Base-by-base conservation (phyloP, 768 basidiomycete genomes). In the Porphyrellus cyaneotinctus region DNA sequence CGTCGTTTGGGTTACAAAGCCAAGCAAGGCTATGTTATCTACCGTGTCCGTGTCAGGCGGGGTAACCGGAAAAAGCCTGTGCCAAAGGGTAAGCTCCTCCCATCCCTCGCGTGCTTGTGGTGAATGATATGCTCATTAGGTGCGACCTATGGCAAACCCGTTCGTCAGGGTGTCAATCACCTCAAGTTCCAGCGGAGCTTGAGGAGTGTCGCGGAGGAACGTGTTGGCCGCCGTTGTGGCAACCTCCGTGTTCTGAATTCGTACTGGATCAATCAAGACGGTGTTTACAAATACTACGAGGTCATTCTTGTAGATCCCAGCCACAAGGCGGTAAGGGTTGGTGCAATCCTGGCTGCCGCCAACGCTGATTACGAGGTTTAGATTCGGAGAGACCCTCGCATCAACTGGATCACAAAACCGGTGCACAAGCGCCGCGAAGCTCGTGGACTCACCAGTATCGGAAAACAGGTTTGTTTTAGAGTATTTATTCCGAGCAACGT, bases 51-150 rank as follows among this genome's bases (percentile, higher is more conserved):
- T 61, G 95, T 99, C 60, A 86, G 97, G 65, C 84, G 95, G 58
- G 97, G 97, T 71, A 97, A 97, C 83, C 86, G 97, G 77, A 99
- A 99, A 81, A 97, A 94, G 82, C 94, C 88, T 58, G 95, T 89
- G 55, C 89, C 89, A 65, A 99, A 99, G 81, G 97, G 95, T 93
- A 51, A 47, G 76, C 68, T 13, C 14, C 14, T n/a, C n/a, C 44
- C 5, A 31, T 41, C 10, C 15, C 14, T 39, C 3, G 14, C 8
- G 30, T 23, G 13, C 23, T 49, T 35, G n/a, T 43, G 18, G 18
- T 9, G 13, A 31, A 35, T 58, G 59, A 28, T 47, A 33, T 53
- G 18, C 1, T 31, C 28, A 13, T 33, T 56, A 91, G 90, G 92
- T 81, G 95, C 95, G 47, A 98, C 95, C 68, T 98, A 84, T 74